These are phyloP conservation scores for Plasmodium falciparum DNA, from an alignment of 169 alveolate genomes.

Conservation along the genomic window DNA sequence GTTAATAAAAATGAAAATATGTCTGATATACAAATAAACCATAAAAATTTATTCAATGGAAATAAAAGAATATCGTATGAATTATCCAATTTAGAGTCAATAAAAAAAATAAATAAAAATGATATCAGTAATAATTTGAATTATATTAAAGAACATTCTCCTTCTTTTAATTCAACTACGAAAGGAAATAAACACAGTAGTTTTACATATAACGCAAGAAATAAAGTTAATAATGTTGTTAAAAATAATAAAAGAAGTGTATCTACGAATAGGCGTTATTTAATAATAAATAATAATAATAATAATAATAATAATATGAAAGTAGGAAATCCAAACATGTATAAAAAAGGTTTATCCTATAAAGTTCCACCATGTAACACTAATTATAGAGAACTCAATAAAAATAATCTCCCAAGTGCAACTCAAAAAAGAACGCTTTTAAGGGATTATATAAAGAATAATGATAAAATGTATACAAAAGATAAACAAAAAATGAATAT, in stretches of 20 bases:
- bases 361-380: no score
- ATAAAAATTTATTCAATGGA: background rate
- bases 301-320: constrained; percentile 6
- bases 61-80: constrained; percentile 6
- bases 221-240: background rate
- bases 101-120: constrained; percentile 22
- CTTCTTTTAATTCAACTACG: background rate
- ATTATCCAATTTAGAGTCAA: constrained; percentile 16
- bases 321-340: constrained; percentile 1
- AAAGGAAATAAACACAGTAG: constrained; percentile 1
- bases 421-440: background rate
- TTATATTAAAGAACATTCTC: background rate
- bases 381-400: background rate
- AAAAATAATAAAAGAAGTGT: constrained; percentile 10
- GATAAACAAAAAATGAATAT: background rate
- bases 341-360: no score
- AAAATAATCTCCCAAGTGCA: background rate
- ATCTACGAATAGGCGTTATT: background rate
- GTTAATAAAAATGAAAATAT: background rate
- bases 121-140: background rate
- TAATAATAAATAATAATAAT: background rate
- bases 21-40: background rate
- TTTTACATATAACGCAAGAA: background rate
- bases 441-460: background rate
- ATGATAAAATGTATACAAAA: background rate